phyloP scores from a whole-genome alignment of 768 basidiomycete species.

The Neoboletus magnificus region DNA sequence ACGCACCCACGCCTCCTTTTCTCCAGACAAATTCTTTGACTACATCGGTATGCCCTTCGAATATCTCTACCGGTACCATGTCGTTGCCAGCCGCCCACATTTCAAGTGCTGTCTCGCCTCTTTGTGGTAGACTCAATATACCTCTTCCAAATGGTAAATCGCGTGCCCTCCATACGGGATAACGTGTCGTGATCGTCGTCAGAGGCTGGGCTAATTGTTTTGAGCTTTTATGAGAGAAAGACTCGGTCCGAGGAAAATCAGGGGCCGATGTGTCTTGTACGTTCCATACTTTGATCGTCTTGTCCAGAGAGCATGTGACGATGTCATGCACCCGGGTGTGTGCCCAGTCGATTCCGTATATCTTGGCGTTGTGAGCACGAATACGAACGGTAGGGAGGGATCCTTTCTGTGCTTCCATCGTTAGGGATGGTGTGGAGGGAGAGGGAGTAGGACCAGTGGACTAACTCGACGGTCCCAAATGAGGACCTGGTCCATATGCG shows the following conservation, averaged over 20 bases:
- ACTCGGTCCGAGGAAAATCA: conserved; percentile 11
- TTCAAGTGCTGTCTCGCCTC: conserved; percentile 79
- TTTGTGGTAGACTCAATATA: conserved; percentile 81
- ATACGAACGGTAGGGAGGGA: conserved; percentile 76
- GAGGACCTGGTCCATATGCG: conserved; percentile 81
- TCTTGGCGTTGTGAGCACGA: conserved; percentile 82
- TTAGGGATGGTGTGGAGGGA: conserved; percentile 5
- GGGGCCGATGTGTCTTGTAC: conserved; percentile 22
- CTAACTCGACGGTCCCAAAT: conserved; percentile 93
- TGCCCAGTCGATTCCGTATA: conserved; percentile 98
- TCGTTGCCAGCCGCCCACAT: conserved; percentile 58
- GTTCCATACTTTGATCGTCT: conserved; percentile 86
- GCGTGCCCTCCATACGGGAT: conserved; percentile 94
- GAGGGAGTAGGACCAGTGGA: conserved; percentile 1
- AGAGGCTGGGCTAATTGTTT: conserved; percentile 36
- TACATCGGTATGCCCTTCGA: conserved; percentile 87
- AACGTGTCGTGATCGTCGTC: conserved; percentile 62
- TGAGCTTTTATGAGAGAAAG: conserved; percentile 7
- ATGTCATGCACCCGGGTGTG: conserved; percentile 70
- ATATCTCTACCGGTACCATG: conserved; percentile 56
- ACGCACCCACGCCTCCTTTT: conserved; percentile 53
- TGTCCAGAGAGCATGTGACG: conserved; percentile 93
- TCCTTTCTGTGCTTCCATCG: conserved; percentile 60
- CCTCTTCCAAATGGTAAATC: conserved; percentile 91
- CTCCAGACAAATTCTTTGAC: conserved; percentile 99